Percentiles rank a stretch among this genome's conserved stretches.
Conservation (phyloP, 257 asterid species). For the Buddleja alternifolia region DNA sequence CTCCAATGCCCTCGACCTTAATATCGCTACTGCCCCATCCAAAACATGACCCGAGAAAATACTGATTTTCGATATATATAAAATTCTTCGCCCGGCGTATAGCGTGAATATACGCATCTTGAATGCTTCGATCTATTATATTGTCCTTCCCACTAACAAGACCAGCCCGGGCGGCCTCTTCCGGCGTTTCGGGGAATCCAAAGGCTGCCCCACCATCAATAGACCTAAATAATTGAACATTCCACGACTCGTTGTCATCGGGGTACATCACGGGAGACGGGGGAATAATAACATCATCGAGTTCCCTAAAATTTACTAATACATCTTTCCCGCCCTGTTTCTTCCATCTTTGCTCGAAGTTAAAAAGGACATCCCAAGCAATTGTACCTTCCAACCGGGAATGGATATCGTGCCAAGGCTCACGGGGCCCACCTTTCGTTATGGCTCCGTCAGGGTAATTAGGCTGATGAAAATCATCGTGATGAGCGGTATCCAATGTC, state of each 20-base stretch:
- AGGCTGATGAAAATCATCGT: slow-evolving; percentile 94
- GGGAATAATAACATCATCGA: slow-evolving; percentile 62
- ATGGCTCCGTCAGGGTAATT: slow-evolving; percentile 72
- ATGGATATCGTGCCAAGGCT: slow-evolving; percentile 97
- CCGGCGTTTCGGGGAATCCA: slow-evolving; percentile 86
- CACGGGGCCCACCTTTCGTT: slow-evolving; percentile 88
- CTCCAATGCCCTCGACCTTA: slow-evolving; percentile 88
- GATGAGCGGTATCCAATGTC: slow-evolving; percentile 87
- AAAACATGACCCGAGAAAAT: slow-evolving; percentile 75
- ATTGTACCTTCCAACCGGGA: slow-evolving; percentile 86
- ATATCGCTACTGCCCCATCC: slow-evolving; percentile 72
- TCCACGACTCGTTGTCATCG: slow-evolving; percentile 87
- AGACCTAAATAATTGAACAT: slow-evolving; percentile 85
- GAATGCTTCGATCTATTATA: slow-evolving; percentile 87
- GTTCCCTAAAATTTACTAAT: slow-evolving; percentile 68
- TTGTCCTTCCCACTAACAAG: slow-evolving; percentile 90
- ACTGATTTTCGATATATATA: slow-evolving; percentile 90
- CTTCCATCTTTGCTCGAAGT: slow-evolving; percentile 96
- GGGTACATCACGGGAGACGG: slow-evolving; percentile 81
- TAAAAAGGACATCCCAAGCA: slow-evolving; percentile 93
- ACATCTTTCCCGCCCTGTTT: slow-evolving; percentile 89
- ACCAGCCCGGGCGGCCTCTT: slow-evolving; percentile 80
- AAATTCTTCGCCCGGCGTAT: slow-evolving; percentile 89
- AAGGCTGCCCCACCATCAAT: slow-evolving; percentile 98
- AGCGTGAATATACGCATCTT: slow-evolving; percentile 91